Conservation (phyloP, 1,284 basidiomycete species). For the Fomitopsis betulina region DNA sequence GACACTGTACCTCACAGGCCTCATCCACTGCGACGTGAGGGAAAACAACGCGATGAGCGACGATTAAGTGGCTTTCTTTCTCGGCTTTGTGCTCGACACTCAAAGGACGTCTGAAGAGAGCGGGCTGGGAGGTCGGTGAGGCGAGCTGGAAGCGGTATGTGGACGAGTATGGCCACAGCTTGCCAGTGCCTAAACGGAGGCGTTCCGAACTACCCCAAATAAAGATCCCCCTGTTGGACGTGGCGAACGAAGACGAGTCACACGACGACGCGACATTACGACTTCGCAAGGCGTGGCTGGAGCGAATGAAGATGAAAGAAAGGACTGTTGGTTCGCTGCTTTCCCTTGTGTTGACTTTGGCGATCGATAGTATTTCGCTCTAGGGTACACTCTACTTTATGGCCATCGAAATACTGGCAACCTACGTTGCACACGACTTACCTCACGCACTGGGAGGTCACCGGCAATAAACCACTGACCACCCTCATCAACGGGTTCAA, state of each 20-base stretch:
- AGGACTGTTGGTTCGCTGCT: constrained; percentile 2
- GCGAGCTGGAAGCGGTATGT: background rate
- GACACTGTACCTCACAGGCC: background rate
- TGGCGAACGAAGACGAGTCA: background rate
- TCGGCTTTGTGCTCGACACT: background rate
- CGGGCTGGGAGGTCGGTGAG: background rate
- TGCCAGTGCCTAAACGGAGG: background rate
- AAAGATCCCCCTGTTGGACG: background rate
- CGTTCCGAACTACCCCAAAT: background rate
- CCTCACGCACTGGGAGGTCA: background rate
- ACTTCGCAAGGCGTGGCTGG: background rate
- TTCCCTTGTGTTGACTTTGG: too few relatives aligned
- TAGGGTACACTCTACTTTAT: constrained; percentile 14
- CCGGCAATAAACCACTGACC: constrained; percentile 5
- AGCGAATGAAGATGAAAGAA: constrained; percentile 3
- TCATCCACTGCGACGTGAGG: background rate
- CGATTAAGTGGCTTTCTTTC: background rate
- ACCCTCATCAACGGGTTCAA: background rate
- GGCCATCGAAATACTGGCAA: constrained; percentile 3
- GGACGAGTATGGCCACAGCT: background rate
- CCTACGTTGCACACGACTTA: background rate
- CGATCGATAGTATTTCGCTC: background rate
- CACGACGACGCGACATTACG: too few relatives aligned
- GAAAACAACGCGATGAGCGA: background rate
- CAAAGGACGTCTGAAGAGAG: too few relatives aligned